Evolutionary conservation across 257 asterid genomes (phyloP).

Genomic region (Solanum clarkiae): DNA sequence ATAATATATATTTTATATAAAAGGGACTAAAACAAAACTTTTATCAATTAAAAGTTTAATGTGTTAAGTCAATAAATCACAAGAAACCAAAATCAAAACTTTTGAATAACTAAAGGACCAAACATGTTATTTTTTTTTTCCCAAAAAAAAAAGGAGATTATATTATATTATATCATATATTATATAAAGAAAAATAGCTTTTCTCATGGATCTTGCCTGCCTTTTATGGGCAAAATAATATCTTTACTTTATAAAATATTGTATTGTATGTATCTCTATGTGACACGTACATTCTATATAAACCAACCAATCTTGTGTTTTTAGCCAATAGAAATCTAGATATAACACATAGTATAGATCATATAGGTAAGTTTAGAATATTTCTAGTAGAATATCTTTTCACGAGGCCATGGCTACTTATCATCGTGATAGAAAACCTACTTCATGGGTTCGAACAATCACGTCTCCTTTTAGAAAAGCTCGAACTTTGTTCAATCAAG

Average conservation of each 20-base stretch:
- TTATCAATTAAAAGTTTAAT: not conserved
- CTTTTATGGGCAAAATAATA: not conserved
- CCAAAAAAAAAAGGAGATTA: no score
- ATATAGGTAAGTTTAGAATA: not conserved
- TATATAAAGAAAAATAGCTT: not conserved
- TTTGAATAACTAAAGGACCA: not conserved
- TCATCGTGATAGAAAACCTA: not conserved
- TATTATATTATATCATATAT: not conserved
- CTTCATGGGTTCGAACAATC: conserved; percentile 14
- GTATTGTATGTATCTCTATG: not conserved
- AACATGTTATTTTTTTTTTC: no score
- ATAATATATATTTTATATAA: not conserved
- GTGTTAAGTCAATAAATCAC: not conserved
- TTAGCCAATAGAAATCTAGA: not conserved
- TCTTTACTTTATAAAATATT: not conserved
- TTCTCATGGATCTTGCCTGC: conserved; percentile 27
- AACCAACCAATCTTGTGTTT: not conserved
- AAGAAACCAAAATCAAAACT: not conserved
- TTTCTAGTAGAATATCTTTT: not conserved
- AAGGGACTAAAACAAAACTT: not conserved
- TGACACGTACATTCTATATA: not conserved
- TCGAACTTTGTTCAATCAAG: conserved; percentile 23
- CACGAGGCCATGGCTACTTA: not conserved
- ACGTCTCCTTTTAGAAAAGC: conserved; percentile 26
- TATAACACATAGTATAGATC: not conserved